Evolutionary conservation across 208 protist genomes (phyloP).

Genomic region (Crithidia brevicula): DNA sequence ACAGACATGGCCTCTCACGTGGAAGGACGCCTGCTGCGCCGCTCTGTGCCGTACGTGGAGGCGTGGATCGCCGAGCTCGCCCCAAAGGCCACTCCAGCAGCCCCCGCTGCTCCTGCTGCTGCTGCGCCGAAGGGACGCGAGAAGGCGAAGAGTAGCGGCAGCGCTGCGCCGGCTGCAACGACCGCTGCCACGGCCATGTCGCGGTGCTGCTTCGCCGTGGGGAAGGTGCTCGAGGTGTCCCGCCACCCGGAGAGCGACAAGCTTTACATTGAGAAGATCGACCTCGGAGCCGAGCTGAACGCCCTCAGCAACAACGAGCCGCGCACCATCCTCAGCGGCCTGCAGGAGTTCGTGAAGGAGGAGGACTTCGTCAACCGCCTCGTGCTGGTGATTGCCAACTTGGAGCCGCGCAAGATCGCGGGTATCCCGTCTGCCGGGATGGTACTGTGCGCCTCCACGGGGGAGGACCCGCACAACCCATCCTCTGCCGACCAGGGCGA

Average conservation of each 20-base stretch:
- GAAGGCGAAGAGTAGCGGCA: constrained; percentile 23
- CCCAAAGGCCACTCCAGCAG: constrained; percentile 31
- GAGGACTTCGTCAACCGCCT: constrained; percentile 84
- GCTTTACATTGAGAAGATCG: constrained; percentile 95
- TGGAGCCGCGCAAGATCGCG: constrained; percentile 93
- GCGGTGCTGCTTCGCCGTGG: constrained; percentile 84
- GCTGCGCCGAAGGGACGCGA: constrained; percentile 17
- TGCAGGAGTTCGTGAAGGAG: constrained; percentile 85
- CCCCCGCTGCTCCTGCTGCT: constrained; percentile 19
- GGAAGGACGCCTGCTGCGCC: constrained; percentile 75
- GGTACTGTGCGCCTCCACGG: constrained; percentile 91
- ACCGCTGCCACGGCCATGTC: constrained; percentile 75
- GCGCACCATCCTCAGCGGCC: constrained; percentile 91
- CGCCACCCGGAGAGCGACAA: constrained; percentile 90
- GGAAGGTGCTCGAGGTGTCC: constrained; percentile 86
- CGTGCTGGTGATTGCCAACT: constrained; percentile 93
- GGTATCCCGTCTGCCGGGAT: constrained; percentile 92
- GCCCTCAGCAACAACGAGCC: constrained; percentile 59
- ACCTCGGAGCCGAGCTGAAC: constrained; percentile 88
- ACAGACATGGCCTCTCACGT: constrained; percentile 46
- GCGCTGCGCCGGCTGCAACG: constrained; percentile 17
- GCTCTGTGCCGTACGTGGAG: constrained; percentile 82
- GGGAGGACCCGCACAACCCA: constrained; percentile 52
- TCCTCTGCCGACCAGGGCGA: constrained; percentile 44
- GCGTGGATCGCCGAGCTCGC: constrained; percentile 73